Evolutionary conservation across 805 yeast genomes (phyloP).

Genomic region (Priceomyces fermenticarens): DNA sequence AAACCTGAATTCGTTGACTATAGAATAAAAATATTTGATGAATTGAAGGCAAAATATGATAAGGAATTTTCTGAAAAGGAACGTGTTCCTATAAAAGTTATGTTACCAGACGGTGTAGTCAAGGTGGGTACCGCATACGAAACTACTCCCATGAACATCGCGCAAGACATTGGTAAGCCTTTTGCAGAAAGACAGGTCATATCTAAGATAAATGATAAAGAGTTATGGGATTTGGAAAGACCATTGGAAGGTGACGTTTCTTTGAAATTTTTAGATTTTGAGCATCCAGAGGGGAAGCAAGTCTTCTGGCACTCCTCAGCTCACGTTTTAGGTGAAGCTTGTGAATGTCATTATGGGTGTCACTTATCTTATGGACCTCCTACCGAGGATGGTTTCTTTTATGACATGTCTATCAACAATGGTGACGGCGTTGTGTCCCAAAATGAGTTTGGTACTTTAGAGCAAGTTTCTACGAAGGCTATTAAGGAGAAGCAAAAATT

Average conservation of each 20-base stretch:
- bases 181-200: slow-evolving; percentile 87
- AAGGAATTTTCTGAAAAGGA: slow-evolving; percentile 63
- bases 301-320: slow-evolving; percentile 99
- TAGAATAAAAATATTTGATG: slow-evolving; percentile 75
- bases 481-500: slow-evolving; percentile 94
- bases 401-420: slow-evolving; percentile 84
- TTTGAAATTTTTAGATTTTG: slow-evolving; percentile 86
- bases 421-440: slow-evolving; percentile 71
- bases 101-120: slow-evolving; percentile 81
- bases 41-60: slow-evolving; percentile 74
- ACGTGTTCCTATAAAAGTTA: slow-evolving; percentile 62
- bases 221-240: slow-evolving; percentile 91
- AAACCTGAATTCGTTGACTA: slow-evolving; percentile 81
- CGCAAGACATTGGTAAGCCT: slow-evolving; percentile 79
- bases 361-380: slow-evolving; percentile 91
- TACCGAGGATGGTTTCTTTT: slow-evolving; percentile 95
- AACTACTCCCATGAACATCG: slow-evolving; percentile 85
- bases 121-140: slow-evolving; percentile 84
- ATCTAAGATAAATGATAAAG: slow-evolving; percentile 80
- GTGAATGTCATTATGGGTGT: slow-evolving; percentile 94
- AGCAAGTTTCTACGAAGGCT: slow-evolving; percentile 81
- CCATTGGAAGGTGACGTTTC: slow-evolving; percentile 74
- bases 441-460: slow-evolving; percentile 79
- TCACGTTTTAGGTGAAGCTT: slow-evolving; percentile 95
- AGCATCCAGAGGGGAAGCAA: slow-evolving; percentile 87